Conservation (phyloP, 2,329 filamentous ascomycete species). For the Alternaria burnsii region DNA sequence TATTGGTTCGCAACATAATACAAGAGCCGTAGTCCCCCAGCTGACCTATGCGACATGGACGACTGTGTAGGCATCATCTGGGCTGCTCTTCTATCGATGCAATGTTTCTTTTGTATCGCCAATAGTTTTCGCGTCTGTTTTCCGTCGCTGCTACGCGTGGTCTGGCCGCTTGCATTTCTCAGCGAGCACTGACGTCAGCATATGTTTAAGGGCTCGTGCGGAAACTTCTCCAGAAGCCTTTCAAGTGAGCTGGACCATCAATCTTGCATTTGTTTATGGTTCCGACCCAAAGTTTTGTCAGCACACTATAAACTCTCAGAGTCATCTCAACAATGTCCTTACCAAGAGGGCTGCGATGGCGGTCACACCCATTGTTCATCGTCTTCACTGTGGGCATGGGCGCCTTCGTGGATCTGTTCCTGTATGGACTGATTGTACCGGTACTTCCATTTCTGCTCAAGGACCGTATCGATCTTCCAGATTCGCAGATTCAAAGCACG, state of each 20-base stretch:
- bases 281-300: neutral
- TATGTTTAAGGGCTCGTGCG: constrained; percentile 3
- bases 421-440: constrained; percentile 67
- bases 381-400: constrained; percentile 64
- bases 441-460: constrained; percentile 66
- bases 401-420: constrained; percentile 67
- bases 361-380: constrained; percentile 68
- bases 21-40: too few relatives aligned
- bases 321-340: constrained; percentile 20
- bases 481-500: constrained; percentile 60
- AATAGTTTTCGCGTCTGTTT: neutral
- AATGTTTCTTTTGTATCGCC: neutral
- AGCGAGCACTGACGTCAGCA: constrained; percentile 9
- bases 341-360: constrained; percentile 56
- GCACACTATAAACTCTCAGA: neutral
- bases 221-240: constrained; percentile 3
- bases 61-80: neutral
- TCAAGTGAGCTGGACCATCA: neutral
- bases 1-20: neutral
- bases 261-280: neutral
- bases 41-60: neutral
- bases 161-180: neutral
- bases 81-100: neutral
- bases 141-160: neutral
- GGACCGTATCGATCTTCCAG: constrained; percentile 59